These are phyloP conservation scores for Hortaea sp. DNA, from an alignment of 2,329 filamentous ascomycete genomes.

Conservation along the genomic window DNA sequence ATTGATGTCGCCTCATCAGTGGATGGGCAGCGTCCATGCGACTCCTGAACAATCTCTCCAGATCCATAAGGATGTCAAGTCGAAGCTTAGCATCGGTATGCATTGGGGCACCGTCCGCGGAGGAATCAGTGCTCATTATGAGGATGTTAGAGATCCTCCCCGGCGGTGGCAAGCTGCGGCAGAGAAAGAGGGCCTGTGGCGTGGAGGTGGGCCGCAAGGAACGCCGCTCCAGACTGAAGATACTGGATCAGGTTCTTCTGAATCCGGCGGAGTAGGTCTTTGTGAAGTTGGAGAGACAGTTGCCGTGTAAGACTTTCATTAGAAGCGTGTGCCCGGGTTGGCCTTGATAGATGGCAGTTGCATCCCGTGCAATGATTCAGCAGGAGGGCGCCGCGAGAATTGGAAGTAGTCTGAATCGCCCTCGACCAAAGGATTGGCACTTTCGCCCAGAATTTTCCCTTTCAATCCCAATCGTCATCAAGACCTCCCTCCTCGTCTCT, in stretches of 20 bases:
- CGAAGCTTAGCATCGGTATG: conserved; percentile 41
- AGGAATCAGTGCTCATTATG: conserved; percentile 34
- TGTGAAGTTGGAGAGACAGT: conserved; percentile 41
- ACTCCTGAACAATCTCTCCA: conserved; percentile 38
- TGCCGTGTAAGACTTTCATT: conserved; percentile 19
- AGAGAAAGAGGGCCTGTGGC: conserved; percentile 30
- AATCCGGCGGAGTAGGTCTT: conserved; percentile 26
- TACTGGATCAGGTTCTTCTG: conserved; percentile 29
- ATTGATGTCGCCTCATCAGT: conserved; percentile 34
- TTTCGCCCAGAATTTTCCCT: background rate
- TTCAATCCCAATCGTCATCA: conserved; percentile 45
- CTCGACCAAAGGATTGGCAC: too few species aligned
- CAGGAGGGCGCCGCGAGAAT: too few species aligned
- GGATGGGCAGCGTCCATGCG: conserved; percentile 38
- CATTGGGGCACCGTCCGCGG: conserved; percentile 42
- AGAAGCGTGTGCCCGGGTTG: too few species aligned
- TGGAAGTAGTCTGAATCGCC: too few species aligned
- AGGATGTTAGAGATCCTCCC: conserved; percentile 40
- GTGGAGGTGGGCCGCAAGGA: conserved; percentile 21
- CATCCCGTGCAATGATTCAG: too few species aligned
- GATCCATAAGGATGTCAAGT: conserved; percentile 38
- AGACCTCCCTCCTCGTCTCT: conserved; percentile 28
- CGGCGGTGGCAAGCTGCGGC: conserved; percentile 35
- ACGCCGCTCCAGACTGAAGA: conserved; percentile 25
- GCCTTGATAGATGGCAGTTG: too few species aligned